phyloP scores from a whole-genome alignment of 352 stramenopile species.

The Phytophthora pini region DNA sequence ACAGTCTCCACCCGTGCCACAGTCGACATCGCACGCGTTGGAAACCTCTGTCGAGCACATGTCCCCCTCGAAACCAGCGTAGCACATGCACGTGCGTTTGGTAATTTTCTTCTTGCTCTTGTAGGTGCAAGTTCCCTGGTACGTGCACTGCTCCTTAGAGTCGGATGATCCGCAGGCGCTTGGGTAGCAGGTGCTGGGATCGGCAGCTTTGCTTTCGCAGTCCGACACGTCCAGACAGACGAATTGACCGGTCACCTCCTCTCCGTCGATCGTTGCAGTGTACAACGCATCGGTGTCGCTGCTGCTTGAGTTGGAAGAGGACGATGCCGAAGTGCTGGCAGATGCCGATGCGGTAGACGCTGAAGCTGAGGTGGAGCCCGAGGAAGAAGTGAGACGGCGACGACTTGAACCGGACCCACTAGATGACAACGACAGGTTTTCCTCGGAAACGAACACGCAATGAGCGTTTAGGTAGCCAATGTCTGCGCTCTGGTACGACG shows the following conservation, averaged over 20 bases:
- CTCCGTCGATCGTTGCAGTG: constrained; percentile 60
- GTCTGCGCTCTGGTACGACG: constrained; percentile 78
- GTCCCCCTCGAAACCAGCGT: constrained; percentile 51
- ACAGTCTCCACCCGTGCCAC: constrained; percentile 56
- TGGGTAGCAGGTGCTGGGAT: constrained; percentile 47
- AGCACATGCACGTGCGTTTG: constrained; percentile 61
- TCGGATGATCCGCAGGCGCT: constrained; percentile 42
- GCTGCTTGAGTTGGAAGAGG: constrained; percentile 24
- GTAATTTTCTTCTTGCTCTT: constrained; percentile 63
- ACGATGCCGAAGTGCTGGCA: constrained; percentile 3
- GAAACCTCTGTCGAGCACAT: constrained; percentile 59
- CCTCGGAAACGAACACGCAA: constrained; percentile 82
- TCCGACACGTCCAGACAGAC: constrained; percentile 64
- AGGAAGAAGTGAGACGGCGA: constrained; percentile 22
- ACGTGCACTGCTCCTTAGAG: constrained; percentile 60
- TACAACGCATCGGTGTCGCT: constrained; percentile 45
- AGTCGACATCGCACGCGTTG: constrained; percentile 61
- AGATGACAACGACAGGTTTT: constrained; percentile 38
- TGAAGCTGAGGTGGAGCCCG: constrained; percentile 12
- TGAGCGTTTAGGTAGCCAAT: constrained; percentile 82
- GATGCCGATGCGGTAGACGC: neutral
- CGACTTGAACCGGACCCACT: constrained; percentile 18
- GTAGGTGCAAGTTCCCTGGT: constrained; percentile 82
- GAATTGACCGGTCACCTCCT: constrained; percentile 61
- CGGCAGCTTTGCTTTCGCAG: constrained; percentile 60